Evolutionary conservation across 345 rosid genomes (phyloP), one percentile per base, ranked within the genome.

Genomic region (Eucalyptus tenuipes): DNA sequence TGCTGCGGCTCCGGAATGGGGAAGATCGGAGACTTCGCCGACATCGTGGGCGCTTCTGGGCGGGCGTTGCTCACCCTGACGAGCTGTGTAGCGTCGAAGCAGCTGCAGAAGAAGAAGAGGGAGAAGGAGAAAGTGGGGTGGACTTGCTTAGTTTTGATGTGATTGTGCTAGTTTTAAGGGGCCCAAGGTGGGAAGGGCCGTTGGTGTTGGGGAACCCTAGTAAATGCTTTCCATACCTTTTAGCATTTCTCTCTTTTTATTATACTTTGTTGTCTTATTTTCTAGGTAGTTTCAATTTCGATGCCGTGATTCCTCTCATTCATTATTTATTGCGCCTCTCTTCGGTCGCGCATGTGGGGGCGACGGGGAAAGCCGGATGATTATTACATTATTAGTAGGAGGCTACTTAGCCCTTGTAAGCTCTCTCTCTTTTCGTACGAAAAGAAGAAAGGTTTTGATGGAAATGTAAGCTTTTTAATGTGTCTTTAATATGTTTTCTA

Each of bases 1-100:
- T 93, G 98, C 16, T 93, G 98, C 88, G 97, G 93, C 42, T 95
- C 92, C 1, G 92, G 92, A 90, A 95, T 94, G 49, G 98, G 95
- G 61, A 96, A 95, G 3, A 95, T 85, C 3, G 99, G 99, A 50
- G 95, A 92, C 37, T 87, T 94, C 94, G 89, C 94, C 5, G 98
- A 91, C 97, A 96, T 95, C 81, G 71, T 85, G 61, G 61, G 82
- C 27, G 45, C 42, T 75, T 71, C 82, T 10, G 82, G 82, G 82
- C 82, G 4, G 45, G 45, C 25, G 82, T 37, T 37, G 47, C 47
- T 37, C 47, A 47, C 27, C 47, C 11, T 37, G 82, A 75, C 22
- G 82, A 71, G 8, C 47, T 37, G 25, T 37, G 4, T 48, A 37
- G 22, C 5, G 45, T 48, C 44, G 59, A 52, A 61, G 55, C 57